Percentiles rank a stretch among this genome's conserved stretches.
phyloP scores from a whole-genome alignment of 768 basidiomycete species.

The Agrocybe praecox region DNA sequence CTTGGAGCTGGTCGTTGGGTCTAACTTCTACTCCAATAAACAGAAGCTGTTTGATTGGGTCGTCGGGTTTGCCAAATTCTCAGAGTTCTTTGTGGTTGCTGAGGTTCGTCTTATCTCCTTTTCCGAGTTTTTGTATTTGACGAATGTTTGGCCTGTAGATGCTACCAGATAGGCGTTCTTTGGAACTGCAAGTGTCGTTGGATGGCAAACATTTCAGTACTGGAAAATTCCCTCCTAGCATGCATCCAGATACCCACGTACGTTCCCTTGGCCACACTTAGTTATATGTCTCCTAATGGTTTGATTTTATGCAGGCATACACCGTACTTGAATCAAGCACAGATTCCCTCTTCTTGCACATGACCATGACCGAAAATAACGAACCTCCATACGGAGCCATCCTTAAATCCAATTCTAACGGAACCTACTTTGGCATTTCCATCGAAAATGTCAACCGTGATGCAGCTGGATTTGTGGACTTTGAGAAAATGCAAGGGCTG shows the following conservation, averaged over 20 bases:
- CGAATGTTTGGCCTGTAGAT: conserved; percentile 36
- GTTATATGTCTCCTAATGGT: neutral
- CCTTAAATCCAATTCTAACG: conserved; percentile 96
- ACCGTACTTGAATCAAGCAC: conserved; percentile 95
- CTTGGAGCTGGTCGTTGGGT: conserved; percentile 78
- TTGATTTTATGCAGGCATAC: conserved; percentile 60
- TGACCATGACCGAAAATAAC: conserved; percentile 84
- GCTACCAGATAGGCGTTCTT: conserved; percentile 51
- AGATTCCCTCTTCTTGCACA: conserved; percentile 90
- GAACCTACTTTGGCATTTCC: conserved; percentile 92
- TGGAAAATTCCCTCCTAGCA: conserved; percentile 87
- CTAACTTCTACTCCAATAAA: conserved; percentile 65
- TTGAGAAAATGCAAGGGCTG: conserved; percentile 95
- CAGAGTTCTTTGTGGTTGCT: conserved; percentile 94
- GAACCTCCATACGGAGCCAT: conserved; percentile 88
- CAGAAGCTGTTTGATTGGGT: conserved; percentile 83
- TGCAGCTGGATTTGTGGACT: conserved; percentile 85
- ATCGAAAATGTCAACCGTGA: conserved; percentile 92
- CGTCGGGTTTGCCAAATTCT: conserved; percentile 96
- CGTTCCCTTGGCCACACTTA: conserved; percentile 26
- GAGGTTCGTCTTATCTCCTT: conserved; percentile 58
- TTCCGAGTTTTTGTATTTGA: conserved; percentile 1
- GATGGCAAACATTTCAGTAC: conserved; percentile 86
- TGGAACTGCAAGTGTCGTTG: conserved; percentile 90
- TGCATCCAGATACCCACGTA: conserved; percentile 91